Percentiles rank a stretch among this genome's conserved stretches.
Conservation (phyloP, 2,329 filamentous ascomycete species). For the Pestalotiopsis sp. region DNA sequence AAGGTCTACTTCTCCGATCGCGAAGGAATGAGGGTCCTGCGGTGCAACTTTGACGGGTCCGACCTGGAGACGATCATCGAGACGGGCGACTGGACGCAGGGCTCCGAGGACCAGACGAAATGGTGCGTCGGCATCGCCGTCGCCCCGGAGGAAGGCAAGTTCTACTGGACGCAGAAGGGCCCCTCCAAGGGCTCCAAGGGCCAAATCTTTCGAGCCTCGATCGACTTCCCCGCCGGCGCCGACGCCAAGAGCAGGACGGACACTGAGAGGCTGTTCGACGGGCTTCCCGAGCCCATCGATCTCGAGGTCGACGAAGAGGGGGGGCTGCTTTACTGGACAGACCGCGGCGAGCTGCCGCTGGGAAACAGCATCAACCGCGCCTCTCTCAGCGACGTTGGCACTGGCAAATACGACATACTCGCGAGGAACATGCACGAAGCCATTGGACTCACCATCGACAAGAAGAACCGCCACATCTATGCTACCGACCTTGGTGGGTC, state of each 20-base stretch:
- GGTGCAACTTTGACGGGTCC: slow-evolving; percentile 42
- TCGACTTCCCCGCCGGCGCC: slow-evolving; percentile 4
- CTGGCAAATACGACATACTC: slow-evolving; percentile 30
- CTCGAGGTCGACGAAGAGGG: slow-evolving; percentile 8
- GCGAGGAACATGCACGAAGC: slow-evolving; percentile 45
- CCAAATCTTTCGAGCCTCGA: slow-evolving; percentile 8
- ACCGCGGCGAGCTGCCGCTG: slow-evolving; percentile 9
- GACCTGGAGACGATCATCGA: slow-evolving; percentile 43
- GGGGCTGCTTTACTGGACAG: slow-evolving; percentile 8
- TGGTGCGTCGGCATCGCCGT: slow-evolving; percentile 10
- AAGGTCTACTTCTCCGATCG: slow-evolving; percentile 48
- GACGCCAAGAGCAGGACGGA: slow-evolving; percentile 3
- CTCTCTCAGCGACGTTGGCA: not conserved
- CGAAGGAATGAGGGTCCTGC: slow-evolving; percentile 44
- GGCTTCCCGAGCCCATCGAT: slow-evolving; percentile 9
- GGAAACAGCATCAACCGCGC: slow-evolving; percentile 7
- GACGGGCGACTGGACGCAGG: slow-evolving; percentile 27
- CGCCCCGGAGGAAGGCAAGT: slow-evolving; percentile 1
- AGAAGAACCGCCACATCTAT: slow-evolving; percentile 37
- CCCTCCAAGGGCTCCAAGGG: slow-evolving; percentile 2
- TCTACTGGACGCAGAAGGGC: slow-evolving; percentile 13
- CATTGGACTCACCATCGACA: slow-evolving; percentile 47
- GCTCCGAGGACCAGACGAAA: slow-evolving; percentile 12
- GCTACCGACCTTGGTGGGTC: slow-evolving; percentile 42
- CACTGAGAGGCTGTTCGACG: slow-evolving; percentile 1